Evolutionary conservation across 352 stramenopile species (phyloP), one percentile per base, ranked within the genome.

Genomic region (Phytophthora multivora): DNA sequence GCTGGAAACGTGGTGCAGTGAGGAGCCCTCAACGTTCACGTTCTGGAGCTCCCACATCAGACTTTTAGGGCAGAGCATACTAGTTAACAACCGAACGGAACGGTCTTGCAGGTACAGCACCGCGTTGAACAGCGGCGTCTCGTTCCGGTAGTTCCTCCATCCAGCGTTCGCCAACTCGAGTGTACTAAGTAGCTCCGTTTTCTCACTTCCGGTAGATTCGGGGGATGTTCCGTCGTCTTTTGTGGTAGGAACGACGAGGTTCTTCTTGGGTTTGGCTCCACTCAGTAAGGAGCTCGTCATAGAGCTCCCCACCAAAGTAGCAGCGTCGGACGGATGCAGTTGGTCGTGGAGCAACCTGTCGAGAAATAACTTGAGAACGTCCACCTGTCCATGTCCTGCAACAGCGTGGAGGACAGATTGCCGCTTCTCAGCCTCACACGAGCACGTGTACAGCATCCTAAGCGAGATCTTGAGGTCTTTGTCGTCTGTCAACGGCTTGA

Each of bases 21-120:
- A 88, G 3, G 83, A 84, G n/a, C 85, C 85, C 60, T 94, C 85
- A 13, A 89, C 77, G 54, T 88, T 92, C 45, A 80, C 77, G 63
- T 87, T 79, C 25, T 62, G 36, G 4, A 87, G 50, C 30, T 94
- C 83, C 76, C 73, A 89, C 2, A 21, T 26, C 11, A 88, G 49
- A 38, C 80, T 87, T 30, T 48, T 57, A 1, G 56, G n/a, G 26
- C 73, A 76, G 15, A 94, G 64, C 3, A 70, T 60, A 9, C 40
- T 35, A 1, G 54, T 52, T 48, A 91, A 82, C 1, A 76, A 47
- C 4, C 8, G 10, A 11, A 87, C 69, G 9, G 86, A 70, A 12
- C 45, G 36, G n/a, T 86, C 57, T 36, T 81, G 83, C 1, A 91
- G 51, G 43, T 79, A 80, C 13, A 91, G 51, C 21, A 75, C 73